Evolutionary conservation across 2,329 filamentous ascomycete genomes (phyloP).

Genomic region (Xylaria digitata): DNA sequence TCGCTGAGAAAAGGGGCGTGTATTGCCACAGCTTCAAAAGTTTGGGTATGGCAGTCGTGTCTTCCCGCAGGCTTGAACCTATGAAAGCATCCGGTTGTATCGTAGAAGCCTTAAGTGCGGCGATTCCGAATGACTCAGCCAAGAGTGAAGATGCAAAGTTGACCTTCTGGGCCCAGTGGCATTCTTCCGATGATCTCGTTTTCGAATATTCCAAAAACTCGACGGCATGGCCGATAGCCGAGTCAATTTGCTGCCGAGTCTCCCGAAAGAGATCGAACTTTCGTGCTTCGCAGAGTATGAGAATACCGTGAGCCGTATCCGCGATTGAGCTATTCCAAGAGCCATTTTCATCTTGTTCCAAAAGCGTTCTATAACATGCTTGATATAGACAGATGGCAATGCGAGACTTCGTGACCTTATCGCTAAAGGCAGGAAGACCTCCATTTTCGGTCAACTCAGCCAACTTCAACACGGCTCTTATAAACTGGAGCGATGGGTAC

Average conservation of each 20-base stretch:
- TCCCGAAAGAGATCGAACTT: slow-evolving; percentile 20
- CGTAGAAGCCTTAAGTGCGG: slow-evolving; percentile 1
- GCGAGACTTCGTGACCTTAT: slow-evolving; percentile 7
- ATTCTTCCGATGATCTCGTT: not conserved
- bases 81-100: slow-evolving; percentile 1
- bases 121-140: not conserved
- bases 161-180: not conserved
- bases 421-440: not conserved
- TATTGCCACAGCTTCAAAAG: slow-evolving; percentile 11
- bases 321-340: slow-evolving; percentile 27
- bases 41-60: slow-evolving; percentile 5
- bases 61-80: slow-evolving; percentile 18
- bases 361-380: slow-evolving; percentile 26
- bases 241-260: not conserved
- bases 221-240: slow-evolving; percentile 16
- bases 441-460: slow-evolving; percentile 5
- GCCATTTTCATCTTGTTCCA: slow-evolving; percentile 23
- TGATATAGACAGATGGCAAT: slow-evolving; percentile 20
- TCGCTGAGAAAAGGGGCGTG: slow-evolving; percentile 26
- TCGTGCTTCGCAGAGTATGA: slow-evolving; percentile 24
- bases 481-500: slow-evolving; percentile 5
- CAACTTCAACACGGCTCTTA: slow-evolving; percentile 8
- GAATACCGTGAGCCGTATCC: slow-evolving; percentile 27
- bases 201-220: slow-evolving; percentile 16
- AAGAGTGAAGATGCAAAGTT: slow-evolving; percentile 12